phyloP scores from a whole-genome alignment of 345 rosid genomes.

The Ricinus communis region DNA sequence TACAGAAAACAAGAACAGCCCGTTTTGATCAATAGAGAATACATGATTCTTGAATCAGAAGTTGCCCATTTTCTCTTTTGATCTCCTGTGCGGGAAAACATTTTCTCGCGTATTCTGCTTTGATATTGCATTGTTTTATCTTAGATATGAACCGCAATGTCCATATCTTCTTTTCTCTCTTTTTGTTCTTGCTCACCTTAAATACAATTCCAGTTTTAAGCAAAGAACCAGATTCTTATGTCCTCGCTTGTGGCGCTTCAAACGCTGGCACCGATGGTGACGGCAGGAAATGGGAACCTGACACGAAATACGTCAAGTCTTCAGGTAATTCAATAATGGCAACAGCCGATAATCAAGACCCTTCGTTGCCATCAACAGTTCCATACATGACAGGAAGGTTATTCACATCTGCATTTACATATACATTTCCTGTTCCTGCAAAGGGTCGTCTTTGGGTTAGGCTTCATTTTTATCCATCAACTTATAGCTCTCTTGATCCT shows the following conservation, averaged over 20 bases:
- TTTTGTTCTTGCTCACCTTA: neutral
- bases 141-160: conserved; percentile 14
- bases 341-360: conserved; percentile 22
- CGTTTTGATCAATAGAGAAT: neutral
- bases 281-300: conserved; percentile 31
- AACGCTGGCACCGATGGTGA: conserved; percentile 16
- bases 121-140: neutral
- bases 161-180: conserved; percentile 5
- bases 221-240: conserved; percentile 17
- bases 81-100: neutral
- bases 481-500: conserved; percentile 26
- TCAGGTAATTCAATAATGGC: conserved; percentile 12
- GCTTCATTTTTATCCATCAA: conserved; percentile 29
- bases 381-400: conserved; percentile 34
- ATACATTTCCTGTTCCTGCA: conserved; percentile 22
- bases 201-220: neutral
- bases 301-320: conserved; percentile 14
- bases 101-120: conserved; percentile 2
- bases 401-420: conserved; percentile 16
- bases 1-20: neutral
- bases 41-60: neutral
- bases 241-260: conserved; percentile 24
- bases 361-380: conserved; percentile 27
- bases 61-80: neutral
- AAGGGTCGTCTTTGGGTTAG: conserved; percentile 25